Percentiles rank a stretch among this genome's conserved stretches.
These are phyloP conservation scores for Crithidia fasciculata DNA, from an alignment of 208 protist genomes.

Conservation along the genomic window DNA sequence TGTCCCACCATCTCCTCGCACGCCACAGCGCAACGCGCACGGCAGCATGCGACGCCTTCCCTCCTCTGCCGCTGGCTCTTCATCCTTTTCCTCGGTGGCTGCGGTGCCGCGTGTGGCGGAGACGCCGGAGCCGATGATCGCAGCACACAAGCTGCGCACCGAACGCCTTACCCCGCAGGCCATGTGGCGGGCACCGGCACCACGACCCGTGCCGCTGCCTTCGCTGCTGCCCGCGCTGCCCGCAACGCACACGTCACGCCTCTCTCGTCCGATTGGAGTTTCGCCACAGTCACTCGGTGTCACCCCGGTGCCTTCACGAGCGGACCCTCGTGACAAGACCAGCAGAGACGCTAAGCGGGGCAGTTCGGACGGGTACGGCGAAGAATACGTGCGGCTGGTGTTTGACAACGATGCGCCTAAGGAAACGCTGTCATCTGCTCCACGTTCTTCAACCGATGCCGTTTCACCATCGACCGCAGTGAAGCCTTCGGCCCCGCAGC, in stretches of 20 bases:
- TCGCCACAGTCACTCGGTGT: neutral
- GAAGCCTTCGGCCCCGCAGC: neutral
- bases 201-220: conserved; percentile 10
- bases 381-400: conserved; percentile 15
- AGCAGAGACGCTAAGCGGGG: neutral
- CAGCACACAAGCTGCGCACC: neutral
- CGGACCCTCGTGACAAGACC: neutral
- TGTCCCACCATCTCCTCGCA: too few relatives aligned
- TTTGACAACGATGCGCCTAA: neutral
- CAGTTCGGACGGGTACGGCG: conserved; percentile 5
- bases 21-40: too few relatives aligned
- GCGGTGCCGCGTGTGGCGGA: too few relatives aligned
- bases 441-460: neutral
- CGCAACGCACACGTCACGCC: neutral
- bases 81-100: too few relatives aligned
- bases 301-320: neutral
- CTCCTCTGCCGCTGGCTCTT: too few relatives aligned
- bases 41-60: too few relatives aligned
- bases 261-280: neutral
- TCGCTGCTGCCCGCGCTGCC: conserved; percentile 2
- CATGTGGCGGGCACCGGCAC: conserved; percentile 23
- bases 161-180: neutral
- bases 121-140: neutral
- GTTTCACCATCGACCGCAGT: neutral
- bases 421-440: neutral